phyloP scores from a whole-genome alignment of 1,284 basidiomycete species.

The Cronartium quercuum region DNA sequence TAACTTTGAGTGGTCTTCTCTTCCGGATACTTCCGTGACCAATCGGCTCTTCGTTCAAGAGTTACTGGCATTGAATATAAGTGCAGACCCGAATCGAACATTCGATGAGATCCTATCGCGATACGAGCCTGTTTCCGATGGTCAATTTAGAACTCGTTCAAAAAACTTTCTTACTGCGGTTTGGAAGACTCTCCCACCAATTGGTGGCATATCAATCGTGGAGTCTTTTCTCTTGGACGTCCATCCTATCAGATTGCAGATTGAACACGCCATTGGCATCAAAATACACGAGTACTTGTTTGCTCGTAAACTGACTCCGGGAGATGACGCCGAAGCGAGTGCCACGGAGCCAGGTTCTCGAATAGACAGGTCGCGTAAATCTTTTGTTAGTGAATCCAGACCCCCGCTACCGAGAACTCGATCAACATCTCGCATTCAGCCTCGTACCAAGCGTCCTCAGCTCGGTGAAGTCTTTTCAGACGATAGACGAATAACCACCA shows the following conservation, averaged over 20 bases:
- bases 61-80: constrained; percentile 76
- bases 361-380: constrained; percentile 41
- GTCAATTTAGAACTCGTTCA: background rate
- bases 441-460: background rate
- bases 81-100: constrained; percentile 60
- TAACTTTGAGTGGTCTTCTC: constrained; percentile 75
- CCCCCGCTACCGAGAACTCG: constrained; percentile 12
- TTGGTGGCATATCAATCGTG: constrained; percentile 88
- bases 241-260: constrained; percentile 79
- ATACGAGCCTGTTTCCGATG: constrained; percentile 44
- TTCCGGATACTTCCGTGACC: constrained; percentile 79
- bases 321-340: constrained; percentile 10
- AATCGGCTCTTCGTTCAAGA: constrained; percentile 72
- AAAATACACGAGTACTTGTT: constrained; percentile 85
- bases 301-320: constrained; percentile 40
- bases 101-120: constrained; percentile 86
- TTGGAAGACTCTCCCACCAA: constrained; percentile 77
- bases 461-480: constrained; percentile 10
- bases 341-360: constrained; percentile 47
- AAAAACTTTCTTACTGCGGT: constrained; percentile 58
- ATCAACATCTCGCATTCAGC: background rate
- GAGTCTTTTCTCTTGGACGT: constrained; percentile 73
- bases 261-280: constrained; percentile 73
- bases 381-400: background rate
- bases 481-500: background rate